Evolutionary conservation across 2,329 filamentous ascomycete species (phyloP), one percentile per base, ranked within the genome.

Genomic region (Fusarium concolor): DNA sequence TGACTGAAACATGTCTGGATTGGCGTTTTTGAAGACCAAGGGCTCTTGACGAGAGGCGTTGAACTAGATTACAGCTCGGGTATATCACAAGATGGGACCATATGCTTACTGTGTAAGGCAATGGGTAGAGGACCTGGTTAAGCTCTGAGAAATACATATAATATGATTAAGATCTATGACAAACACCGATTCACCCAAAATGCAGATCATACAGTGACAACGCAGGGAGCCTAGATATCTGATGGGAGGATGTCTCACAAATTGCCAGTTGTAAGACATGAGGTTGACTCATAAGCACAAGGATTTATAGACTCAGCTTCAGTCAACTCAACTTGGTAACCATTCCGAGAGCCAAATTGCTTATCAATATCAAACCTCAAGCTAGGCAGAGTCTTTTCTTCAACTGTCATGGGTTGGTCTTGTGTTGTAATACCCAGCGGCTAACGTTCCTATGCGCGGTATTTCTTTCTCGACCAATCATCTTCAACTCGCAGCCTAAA

Each of bases 401-500:
- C 2, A 33, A 44, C 1, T 15, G 10, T 14, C 14, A 52, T 15
- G 47, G 24, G 20, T 17, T 12, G 24, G 20, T 18, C 17, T 24
- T 26, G 10, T 11, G 15, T 14, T 12, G 10, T 17, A 14, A 18
- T 18, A 7, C 12, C 20, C 15, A 14, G 6, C 12, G 33, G 26
- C 28, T 64, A 44, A 28, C 39, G 45, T 37, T 33, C 43, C 26
- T 37, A 50, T 20, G 9, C 24, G 51, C 54, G 51, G 51, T 39
- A 57, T 58, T 64, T 63, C 44, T 51, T 35, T 39, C 37, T 29
- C 44, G 33, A 47, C 59, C 61, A 67, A 64, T 64, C 56, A 67
- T 24, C 38, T 60, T 64, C 38, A 57, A 24, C 52, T 59, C 59
- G 61, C 18, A 67, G 55, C 62, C 63, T 67, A 51, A 64, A 67